Evolutionary conservation across 2,329 filamentous ascomycete genomes (phyloP).

Genomic region (Colletotrichum acutatum): DNA sequence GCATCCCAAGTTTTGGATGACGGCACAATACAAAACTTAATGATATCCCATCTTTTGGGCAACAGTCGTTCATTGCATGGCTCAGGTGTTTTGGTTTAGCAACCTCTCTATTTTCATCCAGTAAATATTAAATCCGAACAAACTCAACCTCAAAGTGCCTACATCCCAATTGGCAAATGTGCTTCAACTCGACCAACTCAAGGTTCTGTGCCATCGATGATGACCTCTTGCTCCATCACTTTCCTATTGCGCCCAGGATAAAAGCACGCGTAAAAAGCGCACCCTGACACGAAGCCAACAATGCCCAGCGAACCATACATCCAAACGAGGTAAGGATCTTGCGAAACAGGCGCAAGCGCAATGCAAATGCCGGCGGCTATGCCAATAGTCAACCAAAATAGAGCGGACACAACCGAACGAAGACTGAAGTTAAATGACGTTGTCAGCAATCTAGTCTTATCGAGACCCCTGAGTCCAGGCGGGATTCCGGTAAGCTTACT

Average conservation of each 20-base stretch:
- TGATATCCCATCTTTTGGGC: background rate
- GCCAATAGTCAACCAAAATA: slow-evolving; percentile 64
- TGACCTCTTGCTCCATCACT: background rate
- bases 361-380: slow-evolving; percentile 54
- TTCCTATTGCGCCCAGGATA: background rate
- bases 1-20: background rate
- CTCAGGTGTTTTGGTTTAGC: background rate
- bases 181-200: background rate
- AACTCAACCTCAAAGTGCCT: background rate
- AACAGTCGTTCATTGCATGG: slow-evolving; percentile 5
- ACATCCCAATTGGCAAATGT: too few species aligned
- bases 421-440: background rate
- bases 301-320: slow-evolving; percentile 70
- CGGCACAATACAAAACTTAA: too few species aligned
- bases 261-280: slow-evolving; percentile 57
- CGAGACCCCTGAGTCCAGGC: background rate
- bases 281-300: slow-evolving; percentile 58
- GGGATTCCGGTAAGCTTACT: slow-evolving; percentile 38
- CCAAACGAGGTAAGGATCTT: slow-evolving; percentile 74
- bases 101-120: background rate
- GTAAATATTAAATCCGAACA: background rate
- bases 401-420: slow-evolving; percentile 28
- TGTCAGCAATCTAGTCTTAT: background rate
- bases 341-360: slow-evolving; percentile 69
- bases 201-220: background rate